Conservation (phyloP, 2,329 filamentous ascomycete species). For the Pseudogymnoascus sp. region DNA sequence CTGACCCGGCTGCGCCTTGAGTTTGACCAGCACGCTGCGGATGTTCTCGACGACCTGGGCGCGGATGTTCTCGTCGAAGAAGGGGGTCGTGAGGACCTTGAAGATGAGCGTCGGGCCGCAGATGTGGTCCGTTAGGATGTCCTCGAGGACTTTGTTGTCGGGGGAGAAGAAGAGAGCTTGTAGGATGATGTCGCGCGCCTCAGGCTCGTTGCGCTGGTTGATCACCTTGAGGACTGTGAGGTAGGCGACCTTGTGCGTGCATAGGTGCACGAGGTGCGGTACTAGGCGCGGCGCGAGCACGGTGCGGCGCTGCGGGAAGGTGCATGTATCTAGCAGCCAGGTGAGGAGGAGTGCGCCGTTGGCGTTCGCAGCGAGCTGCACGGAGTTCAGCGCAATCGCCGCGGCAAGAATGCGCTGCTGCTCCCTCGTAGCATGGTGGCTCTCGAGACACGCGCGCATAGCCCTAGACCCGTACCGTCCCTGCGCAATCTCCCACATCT, state of each 20-base stretch:
- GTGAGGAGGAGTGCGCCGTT: conserved; percentile 91
- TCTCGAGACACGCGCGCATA: conserved; percentile 94
- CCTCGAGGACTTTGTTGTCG: conserved; percentile 78
- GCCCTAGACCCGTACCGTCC: conserved; percentile 90
- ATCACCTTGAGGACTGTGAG: conserved; percentile 96
- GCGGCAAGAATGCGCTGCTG: conserved; percentile 93
- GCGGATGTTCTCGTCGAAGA: conserved; percentile 89
- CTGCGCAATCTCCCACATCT: conserved; percentile 88
- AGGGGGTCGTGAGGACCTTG: conserved; percentile 95
- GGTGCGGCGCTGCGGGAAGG: conserved; percentile 81
- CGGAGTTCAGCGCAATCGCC: conserved; percentile 90
- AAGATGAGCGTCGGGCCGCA: conserved; percentile 95
- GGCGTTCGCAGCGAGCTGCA: conserved; percentile 90
- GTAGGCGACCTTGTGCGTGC: conserved; percentile 97
- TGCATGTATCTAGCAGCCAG: conserved; percentile 98
- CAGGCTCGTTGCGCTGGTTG: conserved; percentile 90
- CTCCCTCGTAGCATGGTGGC: conserved; percentile 87
- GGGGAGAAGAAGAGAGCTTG: conserved; percentile 87
- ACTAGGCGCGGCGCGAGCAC: conserved; percentile 88
- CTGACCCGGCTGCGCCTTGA: conserved; percentile 89
- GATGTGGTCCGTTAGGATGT: conserved; percentile 81
- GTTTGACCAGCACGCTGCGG: conserved; percentile 74
- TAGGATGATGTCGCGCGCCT: conserved; percentile 82
- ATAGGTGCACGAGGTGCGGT: conserved; percentile 86
- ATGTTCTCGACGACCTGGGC: conserved; percentile 86